A percentile compares a stretch with the other conserved stretches of the same genome.
phyloP scores from a whole-genome alignment of 257 asterid species.

The Rubia yunnanensis region DNA sequence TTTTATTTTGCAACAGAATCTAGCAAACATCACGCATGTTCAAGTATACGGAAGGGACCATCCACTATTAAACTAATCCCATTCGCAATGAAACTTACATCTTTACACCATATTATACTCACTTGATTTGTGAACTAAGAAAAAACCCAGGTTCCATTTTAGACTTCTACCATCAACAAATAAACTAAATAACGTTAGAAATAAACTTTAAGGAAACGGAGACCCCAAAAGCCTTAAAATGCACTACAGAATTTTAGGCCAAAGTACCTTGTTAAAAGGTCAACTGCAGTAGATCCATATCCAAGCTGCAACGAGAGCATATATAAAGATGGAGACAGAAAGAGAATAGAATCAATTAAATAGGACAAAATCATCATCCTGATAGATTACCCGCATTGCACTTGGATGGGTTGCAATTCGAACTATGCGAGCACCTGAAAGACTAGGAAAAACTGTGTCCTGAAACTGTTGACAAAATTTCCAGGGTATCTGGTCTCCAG shows the following conservation, averaged over 20 bases:
- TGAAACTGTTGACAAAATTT: conserved; percentile 73
- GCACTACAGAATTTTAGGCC: background rate
- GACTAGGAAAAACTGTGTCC: conserved; percentile 69
- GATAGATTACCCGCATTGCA: conserved; percentile 79
- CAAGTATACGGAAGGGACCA: too few relatives aligned
- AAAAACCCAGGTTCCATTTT: background rate
- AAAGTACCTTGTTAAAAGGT: conserved; percentile 63
- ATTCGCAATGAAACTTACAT: background rate
- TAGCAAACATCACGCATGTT: background rate
- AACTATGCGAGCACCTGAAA: conserved; percentile 94
- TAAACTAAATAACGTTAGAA: background rate
- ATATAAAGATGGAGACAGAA: conserved; percentile 5
- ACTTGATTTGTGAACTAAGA: background rate
- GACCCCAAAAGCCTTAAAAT: background rate
- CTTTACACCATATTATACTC: background rate
- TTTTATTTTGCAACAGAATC: background rate
- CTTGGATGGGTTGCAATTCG: conserved; percentile 97
- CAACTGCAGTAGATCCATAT: conserved; percentile 84
- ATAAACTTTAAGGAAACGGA: background rate
- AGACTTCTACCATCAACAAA: background rate
- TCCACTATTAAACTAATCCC: background rate
- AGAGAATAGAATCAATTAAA: background rate
- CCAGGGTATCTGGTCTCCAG: conserved; percentile 96
- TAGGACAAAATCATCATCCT: background rate
- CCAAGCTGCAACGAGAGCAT: conserved; percentile 55